These are phyloP conservation scores for Boletus barrowsii DNA, from an alignment of 768 basidiomycete genomes.

Conservation along the genomic window DNA sequence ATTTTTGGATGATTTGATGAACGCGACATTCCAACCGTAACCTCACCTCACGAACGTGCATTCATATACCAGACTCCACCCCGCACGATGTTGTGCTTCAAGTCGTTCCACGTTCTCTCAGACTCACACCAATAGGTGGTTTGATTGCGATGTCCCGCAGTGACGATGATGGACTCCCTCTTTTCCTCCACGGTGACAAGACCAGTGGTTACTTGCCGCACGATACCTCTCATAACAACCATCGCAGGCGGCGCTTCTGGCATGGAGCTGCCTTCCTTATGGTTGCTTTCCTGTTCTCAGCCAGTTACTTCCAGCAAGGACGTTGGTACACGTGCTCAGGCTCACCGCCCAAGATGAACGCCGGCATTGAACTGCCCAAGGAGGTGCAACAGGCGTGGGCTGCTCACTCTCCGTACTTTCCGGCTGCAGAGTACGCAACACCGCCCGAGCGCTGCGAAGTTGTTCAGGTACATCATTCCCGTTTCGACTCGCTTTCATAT, in stretches of 20 bases:
- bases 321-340: constrained; percentile 3
- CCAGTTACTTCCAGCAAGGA: constrained; percentile 12
- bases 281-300: constrained; percentile 15
- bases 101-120: constrained; percentile 3
- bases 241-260: constrained; percentile 2
- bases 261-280: constrained; percentile 4
- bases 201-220: background rate
- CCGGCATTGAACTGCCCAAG: constrained; percentile 12
- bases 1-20: constrained; percentile 8
- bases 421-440: constrained; percentile 42
- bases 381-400: constrained; percentile 46
- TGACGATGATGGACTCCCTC: constrained; percentile 4
- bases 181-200: constrained; percentile 6
- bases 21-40: constrained; percentile 3
- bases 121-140: background rate
- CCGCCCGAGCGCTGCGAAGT: constrained; percentile 51
- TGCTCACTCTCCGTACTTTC: constrained; percentile 59
- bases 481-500: background rate
- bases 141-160: background rate
- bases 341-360: background rate
- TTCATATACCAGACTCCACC: constrained; percentile 9
- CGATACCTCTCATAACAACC: background rate
- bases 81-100: background rate
- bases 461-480: constrained; percentile 44
- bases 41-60: constrained; percentile 22